Percentiles rank a stretch among this genome's conserved stretches.
Conservation (phyloP, 2,329 filamentous ascomycete species). For the Ophiostoma ulmi region DNA sequence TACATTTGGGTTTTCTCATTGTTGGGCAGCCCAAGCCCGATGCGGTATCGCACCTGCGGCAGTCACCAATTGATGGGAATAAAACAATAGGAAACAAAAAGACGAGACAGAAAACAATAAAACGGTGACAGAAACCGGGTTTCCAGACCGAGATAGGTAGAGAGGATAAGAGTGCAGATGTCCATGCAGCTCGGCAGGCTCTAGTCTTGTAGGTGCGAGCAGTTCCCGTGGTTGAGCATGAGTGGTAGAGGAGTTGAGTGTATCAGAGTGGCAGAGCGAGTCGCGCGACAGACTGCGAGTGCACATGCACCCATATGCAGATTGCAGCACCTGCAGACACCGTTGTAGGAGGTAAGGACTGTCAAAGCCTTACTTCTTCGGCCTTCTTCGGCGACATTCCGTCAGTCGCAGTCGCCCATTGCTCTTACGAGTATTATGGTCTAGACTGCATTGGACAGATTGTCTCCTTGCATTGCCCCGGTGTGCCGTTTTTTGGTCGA, state of each 20-base stretch:
- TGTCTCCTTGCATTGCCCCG: not conserved
- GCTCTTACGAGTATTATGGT: not conserved
- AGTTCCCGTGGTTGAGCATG: not conserved
- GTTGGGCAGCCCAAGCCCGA: constrained; percentile 2
- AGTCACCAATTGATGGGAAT: not conserved
- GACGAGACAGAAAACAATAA: not conserved
- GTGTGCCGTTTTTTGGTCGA: no score
- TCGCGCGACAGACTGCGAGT: not conserved
- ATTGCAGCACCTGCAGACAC: not conserved
- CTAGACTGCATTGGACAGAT: not conserved
- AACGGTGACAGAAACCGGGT: not conserved
- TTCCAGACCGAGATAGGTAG: not conserved
- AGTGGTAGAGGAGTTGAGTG: not conserved
- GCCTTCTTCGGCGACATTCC: constrained; percentile 2
- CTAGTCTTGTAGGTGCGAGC: not conserved
- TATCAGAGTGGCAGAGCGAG: not conserved
- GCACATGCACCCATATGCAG: not conserved
- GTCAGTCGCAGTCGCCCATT: not conserved
- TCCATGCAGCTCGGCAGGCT: constrained; percentile 10
- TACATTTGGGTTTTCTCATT: not conserved
- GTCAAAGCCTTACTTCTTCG: not conserved
- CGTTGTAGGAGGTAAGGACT: not conserved
- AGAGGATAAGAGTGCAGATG: not conserved
- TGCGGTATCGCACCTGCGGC: constrained; percentile 17
- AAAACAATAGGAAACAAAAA: not conserved